Evolutionary conservation across 139 green algal species (phyloP).

Genomic region (Yamagishiella unicocca): DNA sequence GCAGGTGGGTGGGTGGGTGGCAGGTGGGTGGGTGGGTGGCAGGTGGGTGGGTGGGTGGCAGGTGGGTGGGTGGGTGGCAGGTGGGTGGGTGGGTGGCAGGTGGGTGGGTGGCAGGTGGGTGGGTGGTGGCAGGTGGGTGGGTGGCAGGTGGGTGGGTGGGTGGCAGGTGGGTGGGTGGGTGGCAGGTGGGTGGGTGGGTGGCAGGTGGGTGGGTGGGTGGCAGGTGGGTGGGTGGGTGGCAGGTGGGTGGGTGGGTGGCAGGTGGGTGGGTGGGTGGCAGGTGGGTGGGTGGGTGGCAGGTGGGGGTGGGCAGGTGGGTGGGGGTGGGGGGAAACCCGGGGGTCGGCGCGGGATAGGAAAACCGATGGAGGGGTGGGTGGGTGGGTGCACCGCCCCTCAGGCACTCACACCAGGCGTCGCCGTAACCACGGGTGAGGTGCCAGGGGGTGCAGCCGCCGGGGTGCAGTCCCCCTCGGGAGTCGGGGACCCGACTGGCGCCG

Average conservation of each 20-base stretch:
- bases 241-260: not conserved
- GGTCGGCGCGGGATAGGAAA: too few species aligned
- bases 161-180: not conserved
- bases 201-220: not conserved
- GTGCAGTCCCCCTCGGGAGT: too few species aligned
- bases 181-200: not conserved
- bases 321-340: too few species aligned
- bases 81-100: too few species aligned
- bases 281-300: not conserved
- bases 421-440: too few species aligned
- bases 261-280: not conserved
- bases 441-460: too few species aligned
- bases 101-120: not conserved
- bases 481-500: too few species aligned
- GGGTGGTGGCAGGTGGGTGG: not conserved
- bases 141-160: slow-evolving; percentile 55
- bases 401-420: too few species aligned
- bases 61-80: not conserved
- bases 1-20: not conserved
- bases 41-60: not conserved
- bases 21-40: not conserved
- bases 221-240: not conserved
- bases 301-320: not conserved
- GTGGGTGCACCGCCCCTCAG: too few species aligned
- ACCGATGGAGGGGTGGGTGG: too few species aligned